A percentile compares a stretch with the other conserved stretches of the same genome.
These are phyloP conservation scores for Schizonepeta tenuifolia DNA, from an alignment of 257 asterid genomes.

Conservation along the genomic window DNA sequence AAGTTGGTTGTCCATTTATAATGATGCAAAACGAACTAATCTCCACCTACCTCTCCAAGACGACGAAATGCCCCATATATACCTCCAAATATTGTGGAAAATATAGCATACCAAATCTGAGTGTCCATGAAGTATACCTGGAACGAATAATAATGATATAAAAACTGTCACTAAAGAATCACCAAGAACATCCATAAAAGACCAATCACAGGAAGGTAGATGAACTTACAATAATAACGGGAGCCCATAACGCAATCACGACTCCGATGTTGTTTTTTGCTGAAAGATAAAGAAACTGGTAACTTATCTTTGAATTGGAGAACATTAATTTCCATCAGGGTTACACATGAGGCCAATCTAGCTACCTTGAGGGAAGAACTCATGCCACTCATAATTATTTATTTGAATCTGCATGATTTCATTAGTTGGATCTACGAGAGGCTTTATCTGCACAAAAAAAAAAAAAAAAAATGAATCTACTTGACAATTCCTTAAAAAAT, in stretches of 20 bases:
- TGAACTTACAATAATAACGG: conserved; percentile 74
- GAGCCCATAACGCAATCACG: conserved; percentile 94
- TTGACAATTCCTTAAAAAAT: not conserved
- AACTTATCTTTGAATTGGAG: conserved; percentile 12
- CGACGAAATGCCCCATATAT: conserved; percentile 99
- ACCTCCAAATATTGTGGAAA: conserved; percentile 97
- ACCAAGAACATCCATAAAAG: conserved; percentile 27
- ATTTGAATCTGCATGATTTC: conserved; percentile 72
- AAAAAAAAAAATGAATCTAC: conserved; percentile 31
- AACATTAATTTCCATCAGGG: conserved; percentile 14
- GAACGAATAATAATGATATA: conserved; percentile 34
- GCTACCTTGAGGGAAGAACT: conserved; percentile 95
- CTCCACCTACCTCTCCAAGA: conserved; percentile 85
- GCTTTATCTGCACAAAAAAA: conserved; percentile 71
- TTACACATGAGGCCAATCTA: conserved; percentile 19
- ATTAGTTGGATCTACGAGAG: conserved; percentile 84
- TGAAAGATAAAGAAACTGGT: conserved; percentile 45
- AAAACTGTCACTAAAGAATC: conserved; percentile 24
- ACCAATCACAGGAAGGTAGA: conserved; percentile 31
- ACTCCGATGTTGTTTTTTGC: conserved; percentile 90
- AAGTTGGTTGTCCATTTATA: not conserved
- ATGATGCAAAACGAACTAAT: conserved; percentile 12
- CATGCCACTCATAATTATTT: conserved; percentile 70
- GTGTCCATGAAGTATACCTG: conserved; percentile 99
- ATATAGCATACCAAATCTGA: conserved; percentile 98